phyloP scores from a whole-genome alignment of 495 filamentous ascomycete genomes.

The Xylaria longipes region DNA sequence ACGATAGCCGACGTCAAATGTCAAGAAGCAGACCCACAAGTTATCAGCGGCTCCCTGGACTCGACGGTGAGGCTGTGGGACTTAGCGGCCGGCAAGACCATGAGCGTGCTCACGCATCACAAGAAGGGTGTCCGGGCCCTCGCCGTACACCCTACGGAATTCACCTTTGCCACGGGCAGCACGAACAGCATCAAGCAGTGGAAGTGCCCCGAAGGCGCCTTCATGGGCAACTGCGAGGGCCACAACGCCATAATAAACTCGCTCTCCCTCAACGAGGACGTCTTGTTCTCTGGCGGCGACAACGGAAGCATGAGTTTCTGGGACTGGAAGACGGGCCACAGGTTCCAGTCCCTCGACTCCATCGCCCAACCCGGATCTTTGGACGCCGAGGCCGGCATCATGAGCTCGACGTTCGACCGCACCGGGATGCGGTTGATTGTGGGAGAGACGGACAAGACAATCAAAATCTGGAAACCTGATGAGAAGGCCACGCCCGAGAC shows the following conservation, averaged over 20 bases:
- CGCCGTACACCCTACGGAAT: constrained; percentile 87
- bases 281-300: constrained; percentile 93
- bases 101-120: constrained; percentile 96
- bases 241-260: constrained; percentile 97
- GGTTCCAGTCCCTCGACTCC: constrained; percentile 86
- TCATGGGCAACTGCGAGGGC: constrained; percentile 99
- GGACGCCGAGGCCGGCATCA: constrained; percentile 92
- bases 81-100: constrained; percentile 92
- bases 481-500: constrained; percentile 87
- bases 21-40: constrained; percentile 95
- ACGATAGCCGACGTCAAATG: constrained; percentile 89
- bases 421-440: constrained; percentile 89
- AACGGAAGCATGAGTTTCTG: constrained; percentile 97
- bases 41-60: constrained; percentile 91
- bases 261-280: constrained; percentile 89
- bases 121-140: constrained; percentile 95
- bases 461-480: constrained; percentile 97
- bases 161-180: constrained; percentile 93
- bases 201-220: constrained; percentile 97
- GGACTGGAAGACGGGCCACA: constrained; percentile 98
- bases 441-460: constrained; percentile 96
- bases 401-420: constrained; percentile 88
- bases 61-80: constrained; percentile 95
- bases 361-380: constrained; percentile 93
- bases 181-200: constrained; percentile 98